Percentiles rank a stretch among this genome's conserved stretches.
Conservation (phyloP, 2,329 filamentous ascomycete species). For the Sporothrix brasiliensis region DNA sequence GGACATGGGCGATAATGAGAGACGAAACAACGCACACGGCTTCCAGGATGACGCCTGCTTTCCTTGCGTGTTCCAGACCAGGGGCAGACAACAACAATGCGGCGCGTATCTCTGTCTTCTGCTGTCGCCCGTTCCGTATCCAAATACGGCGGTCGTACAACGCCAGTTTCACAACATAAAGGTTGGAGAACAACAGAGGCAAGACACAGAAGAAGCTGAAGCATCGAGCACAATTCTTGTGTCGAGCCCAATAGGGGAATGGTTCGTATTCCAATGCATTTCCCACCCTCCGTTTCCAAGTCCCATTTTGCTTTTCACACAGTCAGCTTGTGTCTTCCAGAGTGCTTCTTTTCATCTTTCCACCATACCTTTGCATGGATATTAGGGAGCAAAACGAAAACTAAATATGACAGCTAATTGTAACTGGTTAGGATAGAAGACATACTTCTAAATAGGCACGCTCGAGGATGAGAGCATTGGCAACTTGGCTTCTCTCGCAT, state of each 20-base stretch:
- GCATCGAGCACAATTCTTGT: not conserved
- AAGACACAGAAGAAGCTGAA: no score
- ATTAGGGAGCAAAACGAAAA: no score
- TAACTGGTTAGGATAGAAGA: no score
- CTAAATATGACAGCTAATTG: no score
- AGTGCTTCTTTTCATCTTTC: no score
- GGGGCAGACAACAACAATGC: not conserved
- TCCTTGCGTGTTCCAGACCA: not conserved
- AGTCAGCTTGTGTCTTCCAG: not conserved
- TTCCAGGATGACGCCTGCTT: not conserved
- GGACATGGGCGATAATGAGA: not conserved
- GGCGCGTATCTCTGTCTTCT: no score
- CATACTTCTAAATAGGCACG: no score
- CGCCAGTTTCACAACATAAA: not conserved
- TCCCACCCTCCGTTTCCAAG: not conserved
- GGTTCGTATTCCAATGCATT: not conserved
- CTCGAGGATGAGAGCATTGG: no score
- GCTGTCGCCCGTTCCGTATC: no score
- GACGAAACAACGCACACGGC: constrained; percentile 4
- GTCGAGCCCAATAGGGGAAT: not conserved
- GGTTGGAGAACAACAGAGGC: not conserved
- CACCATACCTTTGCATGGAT: no score
- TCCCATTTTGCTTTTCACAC: not conserved
- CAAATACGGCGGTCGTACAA: not conserved
- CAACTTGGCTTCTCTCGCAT: not conserved